Evolutionary conservation across 495 filamentous ascomycete genomes (phyloP).

Genomic region (Talaromyces wortmannii): DNA sequence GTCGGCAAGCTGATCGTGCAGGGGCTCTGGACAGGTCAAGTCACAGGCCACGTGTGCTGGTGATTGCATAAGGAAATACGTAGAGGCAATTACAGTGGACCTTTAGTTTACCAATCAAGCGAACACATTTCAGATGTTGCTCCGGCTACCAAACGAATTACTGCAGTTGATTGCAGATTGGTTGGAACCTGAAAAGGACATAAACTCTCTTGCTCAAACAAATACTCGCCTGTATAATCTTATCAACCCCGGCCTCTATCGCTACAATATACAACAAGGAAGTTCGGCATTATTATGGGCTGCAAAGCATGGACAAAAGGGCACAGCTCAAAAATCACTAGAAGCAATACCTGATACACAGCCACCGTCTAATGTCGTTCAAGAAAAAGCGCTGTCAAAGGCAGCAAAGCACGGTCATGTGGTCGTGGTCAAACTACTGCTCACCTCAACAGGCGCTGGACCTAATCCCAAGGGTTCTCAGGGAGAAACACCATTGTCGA

Average conservation of each 20-base stretch:
- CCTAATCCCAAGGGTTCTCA: not conserved
- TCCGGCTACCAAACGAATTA: slow-evolving; percentile 13
- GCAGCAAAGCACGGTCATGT: slow-evolving; percentile 17
- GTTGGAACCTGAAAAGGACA: slow-evolving; percentile 13
- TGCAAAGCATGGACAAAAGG: slow-evolving; percentile 5
- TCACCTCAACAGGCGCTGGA: not conserved
- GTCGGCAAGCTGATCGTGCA: too few species aligned
- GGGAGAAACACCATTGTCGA: slow-evolving; percentile 34
- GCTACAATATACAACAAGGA: slow-evolving; percentile 8
- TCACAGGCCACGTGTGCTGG: too few species aligned
- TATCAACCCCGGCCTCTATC: slow-evolving; percentile 13
- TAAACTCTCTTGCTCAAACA: slow-evolving; percentile 14
- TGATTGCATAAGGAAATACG: too few species aligned
- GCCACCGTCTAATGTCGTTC: slow-evolving; percentile 10
- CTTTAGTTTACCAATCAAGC: not conserved
- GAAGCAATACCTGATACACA: slow-evolving; percentile 7
- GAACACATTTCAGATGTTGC: not conserved
- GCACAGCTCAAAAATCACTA: slow-evolving; percentile 11
- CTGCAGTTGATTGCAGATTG: slow-evolving; percentile 11
- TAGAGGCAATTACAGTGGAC: too few species aligned
- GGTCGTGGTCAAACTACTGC: slow-evolving; percentile 10
- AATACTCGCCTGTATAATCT: slow-evolving; percentile 13
- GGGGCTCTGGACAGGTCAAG: too few species aligned
- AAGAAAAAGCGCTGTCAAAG: slow-evolving; percentile 13
- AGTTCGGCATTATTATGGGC: slow-evolving; percentile 46